A percentile compares a stretch with the other conserved stretches of the same genome.
Evolutionary conservation across 768 basidiomycete species (phyloP).

Genomic region (Lactarius hatsudake): DNA sequence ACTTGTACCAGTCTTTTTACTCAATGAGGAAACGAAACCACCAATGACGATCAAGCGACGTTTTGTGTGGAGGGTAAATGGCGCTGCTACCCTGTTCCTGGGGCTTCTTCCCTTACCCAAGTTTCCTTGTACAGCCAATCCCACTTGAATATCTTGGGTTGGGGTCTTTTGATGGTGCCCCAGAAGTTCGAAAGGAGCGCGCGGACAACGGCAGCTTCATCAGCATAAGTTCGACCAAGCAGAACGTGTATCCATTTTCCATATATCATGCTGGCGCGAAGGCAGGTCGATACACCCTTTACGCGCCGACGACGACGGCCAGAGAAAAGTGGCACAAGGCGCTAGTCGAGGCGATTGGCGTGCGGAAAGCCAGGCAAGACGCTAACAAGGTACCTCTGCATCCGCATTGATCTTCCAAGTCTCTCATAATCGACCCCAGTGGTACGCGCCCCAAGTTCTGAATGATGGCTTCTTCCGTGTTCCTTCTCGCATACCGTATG

Average conservation of each 20-base stretch:
- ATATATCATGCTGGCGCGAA: slow-evolving; percentile 66
- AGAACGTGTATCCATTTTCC: slow-evolving; percentile 71
- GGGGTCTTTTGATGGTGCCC: slow-evolving; percentile 55
- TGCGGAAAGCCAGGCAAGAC: slow-evolving; percentile 65
- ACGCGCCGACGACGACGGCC: slow-evolving; percentile 53
- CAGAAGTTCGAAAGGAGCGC: slow-evolving; percentile 64
- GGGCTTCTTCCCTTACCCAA: slow-evolving; percentile 15
- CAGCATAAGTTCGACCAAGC: slow-evolving; percentile 48
- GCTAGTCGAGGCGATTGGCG: slow-evolving; percentile 58
- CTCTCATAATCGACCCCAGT: slow-evolving; percentile 40
- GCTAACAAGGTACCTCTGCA: slow-evolving; percentile 59
- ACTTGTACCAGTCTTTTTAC: slow-evolving; percentile 53
- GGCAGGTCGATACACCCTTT: slow-evolving; percentile 64
- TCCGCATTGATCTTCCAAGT: not conserved
- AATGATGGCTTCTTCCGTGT: slow-evolving; percentile 61
- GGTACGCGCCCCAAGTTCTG: slow-evolving; percentile 58
- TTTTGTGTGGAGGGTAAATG: slow-evolving; percentile 64
- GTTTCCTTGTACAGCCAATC: slow-evolving; percentile 55
- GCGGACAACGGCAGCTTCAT: slow-evolving; percentile 58
- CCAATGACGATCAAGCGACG: slow-evolving; percentile 48
- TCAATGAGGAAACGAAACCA: slow-evolving; percentile 54
- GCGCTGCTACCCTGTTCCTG: not conserved
- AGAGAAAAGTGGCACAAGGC: slow-evolving; percentile 63
- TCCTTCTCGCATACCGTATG: slow-evolving; percentile 35
- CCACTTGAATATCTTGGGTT: slow-evolving; percentile 76